Percentiles rank a stretch among this genome's conserved stretches.
phyloP scores from a whole-genome alignment of 345 rosid genomes.

The Bretschneidera sinensis region DNA sequence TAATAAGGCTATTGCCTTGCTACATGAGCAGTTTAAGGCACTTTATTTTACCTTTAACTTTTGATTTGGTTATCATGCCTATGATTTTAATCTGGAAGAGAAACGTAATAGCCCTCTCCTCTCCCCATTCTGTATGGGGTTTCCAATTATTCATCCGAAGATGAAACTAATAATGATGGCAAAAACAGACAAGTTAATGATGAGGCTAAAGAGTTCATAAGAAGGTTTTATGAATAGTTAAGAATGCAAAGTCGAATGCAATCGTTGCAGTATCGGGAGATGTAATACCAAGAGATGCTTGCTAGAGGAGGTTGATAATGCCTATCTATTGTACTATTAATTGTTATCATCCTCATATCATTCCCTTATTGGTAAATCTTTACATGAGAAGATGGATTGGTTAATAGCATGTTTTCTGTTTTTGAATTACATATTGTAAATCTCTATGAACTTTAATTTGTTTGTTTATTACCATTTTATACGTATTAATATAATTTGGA shows the following conservation, averaged over 20 bases:
- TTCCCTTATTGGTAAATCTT: too few relatives aligned
- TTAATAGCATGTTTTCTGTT: too few relatives aligned
- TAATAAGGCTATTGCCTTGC: constrained; percentile 21
- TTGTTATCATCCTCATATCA: too few relatives aligned
- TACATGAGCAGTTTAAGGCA: constrained; percentile 40
- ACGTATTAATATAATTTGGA: too few relatives aligned
- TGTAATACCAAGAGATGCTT: neutral
- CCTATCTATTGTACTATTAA: neutral
- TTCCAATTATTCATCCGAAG: constrained; percentile 46
- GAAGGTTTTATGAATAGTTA: constrained; percentile 47
- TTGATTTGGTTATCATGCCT: constrained; percentile 13
- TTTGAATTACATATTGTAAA: too few relatives aligned
- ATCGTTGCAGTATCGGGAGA: constrained; percentile 32
- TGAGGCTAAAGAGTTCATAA: constrained; percentile 57
- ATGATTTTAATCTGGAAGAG: constrained; percentile 15
- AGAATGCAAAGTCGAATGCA: constrained; percentile 44
- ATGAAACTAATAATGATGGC: constrained; percentile 20
- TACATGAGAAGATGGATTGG: too few relatives aligned
- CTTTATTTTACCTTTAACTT: constrained; percentile 37
- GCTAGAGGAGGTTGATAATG: neutral
- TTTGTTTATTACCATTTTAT: too few relatives aligned
- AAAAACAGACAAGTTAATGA: constrained; percentile 32
- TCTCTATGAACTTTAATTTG: too few relatives aligned
- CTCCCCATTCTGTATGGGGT: constrained; percentile 40
- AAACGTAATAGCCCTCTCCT: constrained; percentile 24